Conservation (phyloP, 805 yeast genomes). For the Candida easanensis region DNA sequence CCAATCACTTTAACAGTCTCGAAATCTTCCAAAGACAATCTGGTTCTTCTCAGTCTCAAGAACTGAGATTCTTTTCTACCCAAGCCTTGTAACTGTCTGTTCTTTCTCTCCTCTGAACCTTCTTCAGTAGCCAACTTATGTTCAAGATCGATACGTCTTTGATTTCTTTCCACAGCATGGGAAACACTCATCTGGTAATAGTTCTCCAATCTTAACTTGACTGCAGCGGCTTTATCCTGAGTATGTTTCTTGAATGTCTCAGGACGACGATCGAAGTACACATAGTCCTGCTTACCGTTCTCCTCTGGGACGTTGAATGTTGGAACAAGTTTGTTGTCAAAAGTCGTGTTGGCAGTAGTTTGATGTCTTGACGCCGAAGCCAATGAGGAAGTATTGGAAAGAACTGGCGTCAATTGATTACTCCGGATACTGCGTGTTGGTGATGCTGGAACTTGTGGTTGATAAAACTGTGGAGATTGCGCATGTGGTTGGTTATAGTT, state of each 20-base stretch:
- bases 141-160: conserved; percentile 83
- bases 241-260: conserved; percentile 30
- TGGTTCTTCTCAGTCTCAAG: conserved; percentile 82
- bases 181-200: conserved; percentile 92
- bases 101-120: conserved; percentile 66
- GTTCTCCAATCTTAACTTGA: conserved; percentile 75
- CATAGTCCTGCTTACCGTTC: conserved; percentile 19
- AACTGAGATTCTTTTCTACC: conserved; percentile 89
- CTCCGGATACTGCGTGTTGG: conserved; percentile 31
- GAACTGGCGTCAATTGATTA: conserved; percentile 23
- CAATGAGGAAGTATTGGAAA: conserved; percentile 25
- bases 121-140: conserved; percentile 68
- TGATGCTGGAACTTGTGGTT: conserved; percentile 32
- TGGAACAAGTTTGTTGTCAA: conserved; percentile 8
- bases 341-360: conserved; percentile 8
- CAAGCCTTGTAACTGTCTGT: conserved; percentile 71
- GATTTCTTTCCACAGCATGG: conserved; percentile 92
- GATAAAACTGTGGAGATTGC: conserved; percentile 27
- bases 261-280: conserved; percentile 30
- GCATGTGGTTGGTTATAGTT: conserved; percentile 24
- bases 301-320: conserved; percentile 18
- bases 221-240: conserved; percentile 39
- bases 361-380: conserved; percentile 18
- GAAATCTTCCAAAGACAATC: conserved; percentile 91
- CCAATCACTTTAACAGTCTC: conserved; percentile 98